Base-by-base conservation (phyloP, 805 yeast genomes). In the Metschnikowia reukaufii region DNA sequence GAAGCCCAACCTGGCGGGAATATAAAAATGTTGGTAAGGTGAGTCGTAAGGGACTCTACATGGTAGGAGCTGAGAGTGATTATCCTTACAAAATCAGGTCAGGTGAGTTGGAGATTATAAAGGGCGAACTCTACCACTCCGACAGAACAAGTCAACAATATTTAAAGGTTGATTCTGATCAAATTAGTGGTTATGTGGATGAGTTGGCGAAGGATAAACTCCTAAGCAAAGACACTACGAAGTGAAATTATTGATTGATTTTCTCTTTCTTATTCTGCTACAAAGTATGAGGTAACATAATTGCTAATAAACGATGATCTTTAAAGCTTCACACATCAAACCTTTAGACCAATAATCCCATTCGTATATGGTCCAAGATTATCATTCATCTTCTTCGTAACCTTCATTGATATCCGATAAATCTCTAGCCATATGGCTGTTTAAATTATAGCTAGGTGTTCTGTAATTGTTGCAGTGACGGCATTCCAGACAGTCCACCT, bases 11-110 rank as follows among this genome's bases (percentile, higher is more conserved):
- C 8, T 31, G 39, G 9, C 21, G 42, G 5, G 48, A 41, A 6
- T 47, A 45, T 37, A 36, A 23, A 6, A 35, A 37, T 7, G 33
- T 47, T 5, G 39, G 45, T 15, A 20, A 31, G n/a, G 18, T 27
- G 19, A 39, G 44, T 18, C 35, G 21, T 9, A 23, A 4, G 20
- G 51, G 49, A 4, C 30, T 52, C 10, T 49, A 47, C 21, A 27
- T 52, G 17, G 39, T 51, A 2, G 56, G 54, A 1, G 27, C 45
- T 2, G 47, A 47, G 6, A 18, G 15, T 23, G 38, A 39, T 4
- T 39, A 34, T 7, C 48, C 54, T 4, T 48, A 21, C 36, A 47
- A 49, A 17, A 31, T 52, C 16, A 23, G 25, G 4, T 19, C 45
- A 1, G 51, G 50, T 19, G 41, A 37, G 15, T 30, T 53, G 21